Base-by-base conservation (phyloP, 768 basidiomycete genomes). In the Arthromyces matolae region DNA sequence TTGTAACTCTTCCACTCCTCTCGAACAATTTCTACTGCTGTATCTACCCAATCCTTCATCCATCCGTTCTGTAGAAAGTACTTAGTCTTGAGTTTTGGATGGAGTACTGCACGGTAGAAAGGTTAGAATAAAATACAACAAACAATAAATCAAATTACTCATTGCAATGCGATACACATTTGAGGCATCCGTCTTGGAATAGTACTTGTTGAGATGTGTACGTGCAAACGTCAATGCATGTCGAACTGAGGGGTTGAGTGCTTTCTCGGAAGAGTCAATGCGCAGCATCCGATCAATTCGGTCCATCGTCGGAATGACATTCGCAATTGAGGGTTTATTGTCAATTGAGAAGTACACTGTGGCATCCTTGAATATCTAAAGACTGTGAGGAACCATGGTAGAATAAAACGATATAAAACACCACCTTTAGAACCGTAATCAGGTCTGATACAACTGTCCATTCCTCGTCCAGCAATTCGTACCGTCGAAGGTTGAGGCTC, bases 281-380 rank as follows among this genome's bases (percentile, higher is more conserved):
- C 25, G 19, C 13, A 43, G 40, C 25, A 33, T 16, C n/a, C 58
- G 5, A 34, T 69, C 55, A 13, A 69, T 60, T 19, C 53, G 39
- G 39, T 71, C 64, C 65, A 69, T 69, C 1, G 64, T 63, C 10
- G 66, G 68, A 18, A 71, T 71, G 8, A 71, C 66, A 0, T 34
- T 54, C 0, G 61, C 53, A 4, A 71, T 51, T 25, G n/a, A 2
- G 58, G 68, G n/a, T n/a, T n/a, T n/a, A n/a, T n/a, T n/a, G n/a
- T n/a, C n/a, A n/a, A n/a, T n/a, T n/a, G n/a, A n/a, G 54, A 68
- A 70, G 38, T 45, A 67, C 0, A 59, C 47, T 2, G 55, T 70
- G 0, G 60, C 57, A 20, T 67, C 58, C 44, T 70, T 67, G 43
- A 65, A 54, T 16, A 60, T 49, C 66, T 70, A 14, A 39, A 28